Percentiles rank a stretch among this genome's conserved stretches.
Conservation (phyloP, 371 early-diverging fungal genomes). For the Mucor mucedo region DNA sequence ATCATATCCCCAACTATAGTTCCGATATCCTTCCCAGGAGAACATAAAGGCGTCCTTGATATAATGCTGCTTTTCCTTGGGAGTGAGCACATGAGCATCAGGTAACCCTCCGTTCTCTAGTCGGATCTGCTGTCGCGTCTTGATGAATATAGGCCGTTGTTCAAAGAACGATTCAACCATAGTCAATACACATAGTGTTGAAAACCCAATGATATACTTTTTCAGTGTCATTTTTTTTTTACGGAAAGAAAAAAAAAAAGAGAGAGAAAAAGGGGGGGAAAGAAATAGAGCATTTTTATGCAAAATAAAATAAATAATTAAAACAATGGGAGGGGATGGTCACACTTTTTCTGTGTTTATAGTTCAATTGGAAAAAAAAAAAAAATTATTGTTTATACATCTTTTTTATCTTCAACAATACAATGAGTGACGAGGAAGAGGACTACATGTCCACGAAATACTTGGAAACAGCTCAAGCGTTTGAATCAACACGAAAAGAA, state of each 20-base stretch:
- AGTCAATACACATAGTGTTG: background rate
- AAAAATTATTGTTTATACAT: background rate
- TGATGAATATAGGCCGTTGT: conserved; percentile 14
- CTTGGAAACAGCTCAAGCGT: conserved; percentile 45
- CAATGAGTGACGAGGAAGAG: conserved; percentile 42
- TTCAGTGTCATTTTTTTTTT: background rate
- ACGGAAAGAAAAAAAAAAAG: too few relatives aligned
- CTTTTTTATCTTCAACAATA: background rate
- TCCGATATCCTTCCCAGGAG: conserved; percentile 81
- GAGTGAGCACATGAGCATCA: conserved; percentile 27
- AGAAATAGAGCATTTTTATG: background rate
- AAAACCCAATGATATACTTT: background rate
- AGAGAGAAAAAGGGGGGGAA: background rate
- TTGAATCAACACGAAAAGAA: conserved; percentile 33
- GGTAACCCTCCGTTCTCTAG: conserved; percentile 30
- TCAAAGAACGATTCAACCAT: conserved; percentile 5
- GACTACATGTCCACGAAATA: conserved; percentile 69
- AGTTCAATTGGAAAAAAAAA: too few relatives aligned
- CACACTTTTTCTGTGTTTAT: background rate
- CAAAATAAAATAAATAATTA: conserved; percentile 1
- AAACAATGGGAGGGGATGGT: background rate
- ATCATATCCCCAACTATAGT: conserved; percentile 65
- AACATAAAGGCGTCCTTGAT: conserved; percentile 61
- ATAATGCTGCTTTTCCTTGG: conserved; percentile 42
- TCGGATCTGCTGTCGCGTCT: conserved; percentile 19